Evolutionary conservation across 345 rosid genomes (phyloP).

Genomic region (Carallia brachiata): DNA sequence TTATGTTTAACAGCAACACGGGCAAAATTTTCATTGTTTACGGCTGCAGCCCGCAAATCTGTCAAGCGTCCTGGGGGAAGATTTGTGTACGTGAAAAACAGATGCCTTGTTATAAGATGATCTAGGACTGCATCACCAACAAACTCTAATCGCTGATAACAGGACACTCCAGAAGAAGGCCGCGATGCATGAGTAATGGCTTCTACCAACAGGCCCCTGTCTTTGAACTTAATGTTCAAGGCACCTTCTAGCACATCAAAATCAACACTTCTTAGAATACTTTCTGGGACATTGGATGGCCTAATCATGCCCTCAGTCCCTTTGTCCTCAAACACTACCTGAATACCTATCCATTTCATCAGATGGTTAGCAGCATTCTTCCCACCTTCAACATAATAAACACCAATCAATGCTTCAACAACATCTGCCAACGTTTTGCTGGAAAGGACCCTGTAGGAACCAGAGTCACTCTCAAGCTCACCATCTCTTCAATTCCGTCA

Average conservation of each 20-base stretch:
- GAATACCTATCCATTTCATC: constrained; percentile 94
- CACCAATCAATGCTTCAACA: constrained; percentile 96
- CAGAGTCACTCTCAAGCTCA: constrained; percentile 86
- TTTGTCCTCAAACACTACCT: constrained; percentile 71
- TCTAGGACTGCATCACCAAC: constrained; percentile 98
- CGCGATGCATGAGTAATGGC: constrained; percentile 97
- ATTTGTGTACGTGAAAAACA: constrained; percentile 86
- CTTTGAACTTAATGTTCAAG: constrained; percentile 54
- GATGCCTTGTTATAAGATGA: constrained; percentile 86
- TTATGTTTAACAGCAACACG: constrained; percentile 95
- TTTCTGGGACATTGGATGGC: constrained; percentile 64
- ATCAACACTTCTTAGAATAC: constrained; percentile 68
- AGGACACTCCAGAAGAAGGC: constrained; percentile 89
- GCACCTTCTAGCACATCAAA: constrained; percentile 75
- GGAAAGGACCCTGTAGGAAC: constrained; percentile 92
- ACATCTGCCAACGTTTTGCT: constrained; percentile 99
- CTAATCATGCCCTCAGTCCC: constrained; percentile 40
- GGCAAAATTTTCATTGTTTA: constrained; percentile 95
- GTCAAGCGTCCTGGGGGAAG: constrained; percentile 98
- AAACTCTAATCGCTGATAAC: constrained; percentile 94
- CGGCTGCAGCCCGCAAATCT: constrained; percentile 98
- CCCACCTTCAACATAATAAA: constrained; percentile 92
- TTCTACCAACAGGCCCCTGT: constrained; percentile 69
- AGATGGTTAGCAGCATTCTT: constrained; percentile 84
- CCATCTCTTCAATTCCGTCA: constrained; percentile 93